Percentiles rank a stretch among this genome's conserved stretches.
phyloP scores from a whole-genome alignment of 495 filamentous ascomycete species.

The Lindgomyces ingoldianus region DNA sequence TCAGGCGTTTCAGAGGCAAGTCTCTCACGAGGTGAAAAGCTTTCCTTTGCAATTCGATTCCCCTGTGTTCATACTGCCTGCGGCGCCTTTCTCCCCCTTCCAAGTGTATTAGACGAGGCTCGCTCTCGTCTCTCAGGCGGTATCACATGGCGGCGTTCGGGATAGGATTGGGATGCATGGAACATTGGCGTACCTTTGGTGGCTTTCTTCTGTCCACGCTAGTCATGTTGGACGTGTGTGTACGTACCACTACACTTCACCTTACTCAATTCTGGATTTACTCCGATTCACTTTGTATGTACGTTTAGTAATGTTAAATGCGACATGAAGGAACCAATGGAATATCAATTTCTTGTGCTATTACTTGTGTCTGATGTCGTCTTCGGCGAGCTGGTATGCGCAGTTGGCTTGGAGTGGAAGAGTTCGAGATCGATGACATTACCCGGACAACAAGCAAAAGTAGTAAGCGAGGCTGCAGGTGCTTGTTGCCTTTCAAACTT shows the following conservation, averaged over 20 bases:
- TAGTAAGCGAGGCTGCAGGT: not conserved
- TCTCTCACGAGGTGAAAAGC: slow-evolving; percentile 31
- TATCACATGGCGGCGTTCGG: slow-evolving; percentile 16
- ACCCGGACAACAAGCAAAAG: not conserved
- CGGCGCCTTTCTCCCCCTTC: not conserved
- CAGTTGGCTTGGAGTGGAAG: too few species aligned
- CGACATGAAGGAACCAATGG: slow-evolving; percentile 4
- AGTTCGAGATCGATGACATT: not conserved
- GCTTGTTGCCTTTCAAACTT: not conserved
- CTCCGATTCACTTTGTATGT: not conserved
- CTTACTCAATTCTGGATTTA: not conserved
- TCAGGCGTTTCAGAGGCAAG: slow-evolving; percentile 25
- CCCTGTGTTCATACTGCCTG: slow-evolving; percentile 23
- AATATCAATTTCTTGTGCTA: not conserved
- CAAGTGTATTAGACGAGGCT: slow-evolving; percentile 2
- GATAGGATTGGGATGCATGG: slow-evolving; percentile 6
- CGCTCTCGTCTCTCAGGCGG: not conserved
- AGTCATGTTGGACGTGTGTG: not conserved
- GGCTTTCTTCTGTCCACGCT: not conserved
- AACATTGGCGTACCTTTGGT: not conserved
- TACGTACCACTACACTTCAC: too few species aligned
- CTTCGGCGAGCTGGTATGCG: too few species aligned
- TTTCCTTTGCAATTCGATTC: slow-evolving; percentile 8
- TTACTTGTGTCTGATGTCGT: not conserved
- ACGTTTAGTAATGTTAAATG: slow-evolving; percentile 6